Evolutionary conservation across 2,329 filamentous ascomycete species (phyloP).

Genomic region (Trichoderma koningii): DNA sequence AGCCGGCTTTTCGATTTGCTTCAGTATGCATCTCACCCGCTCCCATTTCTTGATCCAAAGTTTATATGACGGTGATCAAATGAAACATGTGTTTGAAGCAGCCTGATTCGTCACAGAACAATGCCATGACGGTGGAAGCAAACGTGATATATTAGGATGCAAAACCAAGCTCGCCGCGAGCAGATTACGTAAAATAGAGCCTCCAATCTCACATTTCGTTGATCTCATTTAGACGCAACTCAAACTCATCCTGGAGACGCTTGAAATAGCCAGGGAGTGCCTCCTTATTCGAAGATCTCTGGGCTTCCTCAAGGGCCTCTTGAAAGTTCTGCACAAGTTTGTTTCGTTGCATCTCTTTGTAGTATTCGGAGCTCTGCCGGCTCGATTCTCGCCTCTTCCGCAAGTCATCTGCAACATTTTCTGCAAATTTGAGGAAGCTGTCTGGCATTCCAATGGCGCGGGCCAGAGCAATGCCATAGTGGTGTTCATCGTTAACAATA

Average conservation of each 20-base stretch:
- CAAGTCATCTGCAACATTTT: slow-evolving; percentile 64
- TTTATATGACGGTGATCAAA: no score
- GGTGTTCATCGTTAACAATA: slow-evolving; percentile 61
- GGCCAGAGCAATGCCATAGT: slow-evolving; percentile 85
- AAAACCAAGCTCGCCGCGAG: no score
- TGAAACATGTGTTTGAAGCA: no score
- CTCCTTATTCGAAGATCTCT: slow-evolving; percentile 62
- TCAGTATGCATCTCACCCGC: no score
- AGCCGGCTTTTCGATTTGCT: no score
- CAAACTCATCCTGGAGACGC: slow-evolving; percentile 70
- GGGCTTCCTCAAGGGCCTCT: slow-evolving; percentile 71
- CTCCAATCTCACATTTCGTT: slow-evolving; percentile 41
- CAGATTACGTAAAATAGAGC: no score
- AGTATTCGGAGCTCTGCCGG: slow-evolving; percentile 59
- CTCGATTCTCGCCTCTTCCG: slow-evolving; percentile 58
- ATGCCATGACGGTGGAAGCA: no score
- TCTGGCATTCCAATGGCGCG: slow-evolving; percentile 72
- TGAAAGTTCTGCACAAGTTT: slow-evolving; percentile 73
- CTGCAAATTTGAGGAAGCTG: slow-evolving; percentile 67
- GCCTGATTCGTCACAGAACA: no score
- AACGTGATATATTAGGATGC: no score
- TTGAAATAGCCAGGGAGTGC: slow-evolving; percentile 49
- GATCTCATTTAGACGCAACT: slow-evolving; percentile 67
- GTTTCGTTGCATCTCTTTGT: slow-evolving; percentile 63
- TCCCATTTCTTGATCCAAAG: no score